Conservation (phyloP, 2,329 filamentous ascomycete species). For the Exserohilum turcica region DNA sequence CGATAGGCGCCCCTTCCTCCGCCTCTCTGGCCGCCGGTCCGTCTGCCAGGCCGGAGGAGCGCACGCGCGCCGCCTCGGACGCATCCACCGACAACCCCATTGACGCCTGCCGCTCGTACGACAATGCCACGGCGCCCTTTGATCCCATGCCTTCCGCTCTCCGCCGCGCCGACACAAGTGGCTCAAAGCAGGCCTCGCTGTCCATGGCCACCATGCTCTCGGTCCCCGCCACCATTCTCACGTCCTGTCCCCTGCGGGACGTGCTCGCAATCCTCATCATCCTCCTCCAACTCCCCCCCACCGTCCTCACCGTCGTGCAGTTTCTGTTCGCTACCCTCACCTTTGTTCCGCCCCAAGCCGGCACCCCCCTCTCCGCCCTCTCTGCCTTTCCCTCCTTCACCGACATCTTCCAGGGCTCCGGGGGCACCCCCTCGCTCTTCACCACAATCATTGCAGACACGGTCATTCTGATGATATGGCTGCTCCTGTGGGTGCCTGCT, state of each 20-base stretch:
- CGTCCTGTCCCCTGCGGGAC: slow-evolving; percentile 88
- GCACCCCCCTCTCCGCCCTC: slow-evolving; percentile 74
- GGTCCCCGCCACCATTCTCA: slow-evolving; percentile 82
- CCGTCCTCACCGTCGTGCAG: slow-evolving; percentile 86
- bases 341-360: slow-evolving; percentile 79
- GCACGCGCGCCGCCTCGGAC: slow-evolving; percentile 51
- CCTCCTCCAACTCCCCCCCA: slow-evolving; percentile 86
- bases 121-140: slow-evolving; percentile 35
- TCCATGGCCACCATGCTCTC: slow-evolving; percentile 71
- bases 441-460: slow-evolving; percentile 85
- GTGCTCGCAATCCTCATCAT: slow-evolving; percentile 97
- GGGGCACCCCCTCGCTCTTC: slow-evolving; percentile 82
- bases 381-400: slow-evolving; percentile 78
- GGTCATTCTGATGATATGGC: slow-evolving; percentile 81
- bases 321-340: slow-evolving; percentile 91
- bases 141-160: slow-evolving; percentile 54
- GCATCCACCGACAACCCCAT: slow-evolving; percentile 50
- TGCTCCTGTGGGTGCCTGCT: slow-evolving; percentile 83
- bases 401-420: slow-evolving; percentile 87
- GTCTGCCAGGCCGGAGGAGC: slow-evolving; percentile 25
- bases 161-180: slow-evolving; percentile 68
- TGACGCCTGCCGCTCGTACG: slow-evolving; percentile 43
- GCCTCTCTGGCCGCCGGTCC: slow-evolving; percentile 20
- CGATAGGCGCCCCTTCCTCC: slow-evolving; percentile 12
- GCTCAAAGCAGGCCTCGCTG: slow-evolving; percentile 65